Evolutionary conservation across 306 rosid genomes (phyloP).

Genomic region (Sechiopsis laciniata): DNA sequence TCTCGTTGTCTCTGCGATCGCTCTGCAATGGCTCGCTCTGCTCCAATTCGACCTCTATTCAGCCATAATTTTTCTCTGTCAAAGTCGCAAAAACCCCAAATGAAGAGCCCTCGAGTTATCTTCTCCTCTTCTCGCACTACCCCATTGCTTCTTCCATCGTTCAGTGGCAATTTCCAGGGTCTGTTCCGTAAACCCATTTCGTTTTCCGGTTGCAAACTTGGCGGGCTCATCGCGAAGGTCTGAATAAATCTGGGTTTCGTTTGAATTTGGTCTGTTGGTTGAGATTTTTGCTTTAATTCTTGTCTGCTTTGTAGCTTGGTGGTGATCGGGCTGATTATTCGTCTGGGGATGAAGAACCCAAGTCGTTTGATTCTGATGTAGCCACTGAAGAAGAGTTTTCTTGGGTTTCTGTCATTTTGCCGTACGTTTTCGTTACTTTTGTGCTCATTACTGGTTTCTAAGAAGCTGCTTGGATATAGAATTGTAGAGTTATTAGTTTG

Average conservation of each 20-base stretch:
- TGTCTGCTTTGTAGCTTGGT: conserved; percentile 47
- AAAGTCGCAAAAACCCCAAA: conserved; percentile 27
- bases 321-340: conserved; percentile 43
- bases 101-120: conserved; percentile 28
- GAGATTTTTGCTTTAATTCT: conserved; percentile 13
- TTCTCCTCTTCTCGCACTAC: conserved; percentile 26
- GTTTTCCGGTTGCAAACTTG: conserved; percentile 29
- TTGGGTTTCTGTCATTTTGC: conserved; percentile 69
- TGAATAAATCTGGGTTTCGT: conserved; percentile 19
- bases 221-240: conserved; percentile 41
- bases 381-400: conserved; percentile 48
- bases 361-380: conserved; percentile 48
- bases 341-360: conserved; percentile 43
- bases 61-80: conserved; percentile 28
- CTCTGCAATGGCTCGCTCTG: conserved; percentile 29
- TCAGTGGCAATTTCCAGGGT: conserved; percentile 23
- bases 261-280: conserved; percentile 14
- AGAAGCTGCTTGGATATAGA: too few species aligned
- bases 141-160: conserved; percentile 25
- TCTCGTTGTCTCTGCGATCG: conserved; percentile 4
- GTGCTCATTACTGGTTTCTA: neutral
- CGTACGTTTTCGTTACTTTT: conserved; percentile 49
- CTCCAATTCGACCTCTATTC: conserved; percentile 38
- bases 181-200: conserved; percentile 25
- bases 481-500: too few species aligned